Percentiles rank a stretch among this genome's conserved stretches.
These are phyloP conservation scores for Hermanozyma aechmeae DNA, from an alignment of 805 yeast genomes.

Conservation along the genomic window DNA sequence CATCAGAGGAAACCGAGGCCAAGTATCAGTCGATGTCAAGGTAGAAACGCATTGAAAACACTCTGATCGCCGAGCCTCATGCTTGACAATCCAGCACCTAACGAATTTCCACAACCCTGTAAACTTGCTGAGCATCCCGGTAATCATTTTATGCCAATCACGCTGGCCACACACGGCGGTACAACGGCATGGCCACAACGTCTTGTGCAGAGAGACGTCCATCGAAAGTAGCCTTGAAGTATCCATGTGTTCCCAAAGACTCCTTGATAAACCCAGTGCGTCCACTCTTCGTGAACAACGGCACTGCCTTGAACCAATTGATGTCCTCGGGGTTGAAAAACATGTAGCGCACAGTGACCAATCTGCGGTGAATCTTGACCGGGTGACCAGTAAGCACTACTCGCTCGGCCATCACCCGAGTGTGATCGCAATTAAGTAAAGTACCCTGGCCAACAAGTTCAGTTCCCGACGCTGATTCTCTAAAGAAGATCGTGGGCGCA, in stretches of 20 bases:
- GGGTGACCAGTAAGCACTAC: constrained; percentile 90
- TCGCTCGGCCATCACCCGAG: constrained; percentile 80
- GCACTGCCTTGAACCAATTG: constrained; percentile 81
- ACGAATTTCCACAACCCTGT: too few species aligned
- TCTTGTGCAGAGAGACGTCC: constrained; percentile 88
- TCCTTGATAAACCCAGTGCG: constrained; percentile 93
- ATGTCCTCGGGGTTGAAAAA: constrained; percentile 89
- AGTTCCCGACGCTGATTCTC: constrained; percentile 34
- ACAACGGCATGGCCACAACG: constrained; percentile 85
- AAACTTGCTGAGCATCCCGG: too few species aligned
- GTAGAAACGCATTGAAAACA: too few species aligned
- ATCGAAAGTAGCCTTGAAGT: constrained; percentile 92
- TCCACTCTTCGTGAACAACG: constrained; percentile 87
- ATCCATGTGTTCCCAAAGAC: constrained; percentile 96
- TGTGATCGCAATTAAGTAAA: constrained; percentile 76
- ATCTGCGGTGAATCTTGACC: constrained; percentile 85
- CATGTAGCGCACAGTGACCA: constrained; percentile 93
- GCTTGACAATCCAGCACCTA: too few species aligned
- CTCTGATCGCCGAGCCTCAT: too few species aligned
- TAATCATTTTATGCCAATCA: too few species aligned
- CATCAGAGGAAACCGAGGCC: too few species aligned
- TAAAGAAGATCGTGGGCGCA: constrained; percentile 80
- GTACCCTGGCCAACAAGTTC: constrained; percentile 86
- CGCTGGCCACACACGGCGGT: constrained; percentile 90
- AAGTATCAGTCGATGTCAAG: too few species aligned